Evolutionary conservation across 1,284 basidiomycete species (phyloP), one percentile per base, ranked within the genome.

Genomic region (Apiotrichum gamsii): DNA sequence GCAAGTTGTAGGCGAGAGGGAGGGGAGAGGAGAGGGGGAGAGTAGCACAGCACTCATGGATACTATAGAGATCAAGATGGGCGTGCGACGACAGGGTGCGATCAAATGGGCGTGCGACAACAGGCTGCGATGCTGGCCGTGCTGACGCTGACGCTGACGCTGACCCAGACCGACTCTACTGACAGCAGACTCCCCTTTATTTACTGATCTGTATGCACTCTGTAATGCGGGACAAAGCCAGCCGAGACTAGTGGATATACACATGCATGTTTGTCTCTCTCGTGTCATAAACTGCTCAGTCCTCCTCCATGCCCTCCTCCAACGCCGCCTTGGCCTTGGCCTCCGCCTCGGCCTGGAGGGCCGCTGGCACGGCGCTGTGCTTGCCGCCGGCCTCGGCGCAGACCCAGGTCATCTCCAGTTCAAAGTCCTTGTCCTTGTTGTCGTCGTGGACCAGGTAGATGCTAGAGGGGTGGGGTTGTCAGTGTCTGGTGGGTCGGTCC

Each of bases 391-490:
- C 88, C 74, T 95, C 90, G 23, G 83, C 79, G 24, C 90, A 83
- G 51, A 97, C 82, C 95, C 95, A 99, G 31, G 91, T 89, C 78
- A 99, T 81, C 72, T 99, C 95, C 20, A 99, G 80, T 71, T 98
- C 95, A 61, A 99, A 98, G 75, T 98, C 94, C 72, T 97, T 96
- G 49, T 87, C 74, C 53, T 72, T 69, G 62, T 72, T 71, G 56
- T 98, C 95, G 57, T 98, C 94, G 67, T 99, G 95, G 14, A 95
- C 91, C 47, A 93, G 82, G 74, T 97, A 91, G 68, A 98, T 94
- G 69, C 93, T 97, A 64, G 3, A 34, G 13, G 18, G 20, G n/a
- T 29, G 3, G 37, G 39, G 18, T 10, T 10, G 36, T 49, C 37
- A 49, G 47, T 21, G 23, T 8, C 11, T 2, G 23, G 5, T 16